Percentiles rank a stretch among this genome's conserved stretches.
Evolutionary conservation across 2,329 filamentous ascomycete species (phyloP).

Genomic region (Hymenoscyphus salicellus): DNA sequence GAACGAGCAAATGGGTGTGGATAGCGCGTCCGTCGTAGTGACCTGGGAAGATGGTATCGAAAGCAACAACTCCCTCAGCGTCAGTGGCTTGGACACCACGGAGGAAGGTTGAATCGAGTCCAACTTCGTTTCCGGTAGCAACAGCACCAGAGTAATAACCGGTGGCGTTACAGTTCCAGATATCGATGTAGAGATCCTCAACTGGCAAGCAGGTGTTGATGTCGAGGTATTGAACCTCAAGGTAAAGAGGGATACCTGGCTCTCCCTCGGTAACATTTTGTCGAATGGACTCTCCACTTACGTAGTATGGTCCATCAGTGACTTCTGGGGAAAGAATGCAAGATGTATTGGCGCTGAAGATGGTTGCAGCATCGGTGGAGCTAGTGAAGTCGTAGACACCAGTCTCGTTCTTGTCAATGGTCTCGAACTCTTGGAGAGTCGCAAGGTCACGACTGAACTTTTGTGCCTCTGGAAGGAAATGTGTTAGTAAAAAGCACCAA

Average conservation of each 20-base stretch:
- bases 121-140: constrained; percentile 43
- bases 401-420: constrained; percentile 7
- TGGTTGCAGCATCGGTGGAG: constrained; percentile 32
- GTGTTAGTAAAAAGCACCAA: neutral
- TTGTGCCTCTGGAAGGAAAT: constrained; percentile 18
- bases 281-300: constrained; percentile 50
- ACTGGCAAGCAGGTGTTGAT: constrained; percentile 52
- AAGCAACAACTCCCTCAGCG: constrained; percentile 42
- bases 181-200: constrained; percentile 40
- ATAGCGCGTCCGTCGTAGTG: constrained; percentile 45
- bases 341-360: constrained; percentile 29
- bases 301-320: constrained; percentile 42
- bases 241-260: constrained; percentile 39
- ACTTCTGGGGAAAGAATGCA: constrained; percentile 37
- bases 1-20: constrained; percentile 50
- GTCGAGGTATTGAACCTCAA: constrained; percentile 54
- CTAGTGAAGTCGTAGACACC: constrained; percentile 31
- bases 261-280: constrained; percentile 42
- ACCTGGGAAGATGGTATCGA: constrained; percentile 45
- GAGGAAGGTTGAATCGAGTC: constrained; percentile 41
- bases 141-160: constrained; percentile 43
- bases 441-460: constrained; percentile 28
- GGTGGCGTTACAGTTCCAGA: constrained; percentile 38
- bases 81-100: constrained; percentile 44
- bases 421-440: constrained; percentile 25